Percentiles rank a stretch among this genome's conserved stretches.
phyloP scores from a whole-genome alignment of 441 rosid genomes.

The Populus hybrid region DNA sequence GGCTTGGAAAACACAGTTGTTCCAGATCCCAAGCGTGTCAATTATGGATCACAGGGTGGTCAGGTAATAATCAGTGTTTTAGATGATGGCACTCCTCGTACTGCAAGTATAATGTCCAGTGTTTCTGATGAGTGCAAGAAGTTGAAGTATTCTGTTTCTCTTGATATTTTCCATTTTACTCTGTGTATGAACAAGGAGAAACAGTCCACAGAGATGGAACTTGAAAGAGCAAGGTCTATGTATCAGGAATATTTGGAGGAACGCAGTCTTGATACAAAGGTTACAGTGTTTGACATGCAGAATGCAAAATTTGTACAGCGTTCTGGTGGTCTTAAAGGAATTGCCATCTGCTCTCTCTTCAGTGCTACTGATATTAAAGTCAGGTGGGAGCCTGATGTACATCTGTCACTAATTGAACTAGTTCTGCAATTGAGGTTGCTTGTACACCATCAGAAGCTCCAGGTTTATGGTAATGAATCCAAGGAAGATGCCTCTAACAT shows the following conservation, averaged over 20 bases:
- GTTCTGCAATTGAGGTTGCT: slow-evolving; percentile 63
- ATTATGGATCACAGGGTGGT: slow-evolving; percentile 99
- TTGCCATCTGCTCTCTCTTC: slow-evolving; percentile 89
- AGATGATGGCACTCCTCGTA: slow-evolving; percentile 83
- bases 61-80: slow-evolving; percentile 55
- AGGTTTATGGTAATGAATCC: slow-evolving; percentile 36
- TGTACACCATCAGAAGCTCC: slow-evolving; percentile 56
- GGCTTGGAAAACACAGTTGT: slow-evolving; percentile 66
- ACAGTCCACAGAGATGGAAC: slow-evolving; percentile 86
- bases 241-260: slow-evolving; percentile 80
- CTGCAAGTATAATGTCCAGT: slow-evolving; percentile 62
- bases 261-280: slow-evolving; percentile 52
- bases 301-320: slow-evolving; percentile 90
- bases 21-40: slow-evolving; percentile 93
- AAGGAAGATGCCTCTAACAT: slow-evolving; percentile 40
- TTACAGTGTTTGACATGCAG: slow-evolving; percentile 77
- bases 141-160: slow-evolving; percentile 69
- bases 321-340: slow-evolving; percentile 86
- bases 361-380: slow-evolving; percentile 86
- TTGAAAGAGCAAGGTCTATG: slow-evolving; percentile 82
- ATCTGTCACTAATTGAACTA: slow-evolving; percentile 79
- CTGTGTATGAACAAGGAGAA: slow-evolving; percentile 84
- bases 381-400: slow-evolving; percentile 97
- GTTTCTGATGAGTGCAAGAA: slow-evolving; percentile 56
- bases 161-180: slow-evolving; percentile 74